Base-by-base conservation (phyloP, 768 basidiomycete species). In the Agaricus sinodeliciosus region DNA sequence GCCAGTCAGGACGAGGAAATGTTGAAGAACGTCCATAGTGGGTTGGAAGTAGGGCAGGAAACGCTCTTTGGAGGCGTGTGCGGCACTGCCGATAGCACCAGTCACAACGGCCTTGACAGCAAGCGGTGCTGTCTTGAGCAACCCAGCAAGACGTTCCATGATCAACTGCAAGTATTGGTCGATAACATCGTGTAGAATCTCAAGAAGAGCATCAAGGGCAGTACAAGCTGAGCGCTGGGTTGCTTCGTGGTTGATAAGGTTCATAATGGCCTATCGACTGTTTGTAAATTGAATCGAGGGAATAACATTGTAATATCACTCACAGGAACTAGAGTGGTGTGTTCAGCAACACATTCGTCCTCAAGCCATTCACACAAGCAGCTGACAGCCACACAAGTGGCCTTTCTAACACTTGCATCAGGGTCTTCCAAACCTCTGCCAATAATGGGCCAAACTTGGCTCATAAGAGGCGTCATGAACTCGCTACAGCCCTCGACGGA, bases 291-390 rank as follows among this genome's bases (percentile, higher is more conserved):
- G 15, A 16, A 5, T n/a, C 35, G 58, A 27, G 46, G 9, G n/a
- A 37, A 16, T 16, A 11, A 48, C 4, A 41, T 39, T 53, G 22
- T 27, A n/a, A 22, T 22, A 22, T 22, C 22, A 52, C 85, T 55
- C 61, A 90, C 92, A 36, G 96, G 95, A 51, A 99, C 79, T 51
- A 99, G 84, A 55, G 85, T 72, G 5, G 74, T 70, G 70, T 99
- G 96, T 63, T 85, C 87, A 45, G 82, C 71, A 26, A 86, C 82
- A 63, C 91, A 94, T 58, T 94, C 91, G 25, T 97, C 95, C 59
- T 94, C 91, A 19, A 98, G 75, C 90, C 93, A 96, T 70, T 99
- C 96, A 66, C 94, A 97, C 48, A 98, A 69, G 70, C 94, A 98
- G 62, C 91, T 91, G 59, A 99, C 87, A 16, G 93, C 91, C 53